Conservation (phyloP, 1,284 basidiomycete species). For the Gastroboletus turbinatus region DNA sequence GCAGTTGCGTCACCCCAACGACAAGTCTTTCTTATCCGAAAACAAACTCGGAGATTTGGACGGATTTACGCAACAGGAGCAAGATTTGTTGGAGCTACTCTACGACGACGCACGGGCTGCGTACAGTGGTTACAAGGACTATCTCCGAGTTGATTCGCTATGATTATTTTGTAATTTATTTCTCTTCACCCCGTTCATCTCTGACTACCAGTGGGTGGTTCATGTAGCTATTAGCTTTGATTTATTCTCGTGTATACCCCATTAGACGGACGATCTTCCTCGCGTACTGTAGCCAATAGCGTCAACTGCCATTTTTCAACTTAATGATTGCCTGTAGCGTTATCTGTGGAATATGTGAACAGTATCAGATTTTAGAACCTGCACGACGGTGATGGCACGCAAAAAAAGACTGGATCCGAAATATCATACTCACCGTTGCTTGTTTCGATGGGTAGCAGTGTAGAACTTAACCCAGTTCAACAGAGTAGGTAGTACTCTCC, state of each 20-base stretch:
- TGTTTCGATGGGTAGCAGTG: not conserved
- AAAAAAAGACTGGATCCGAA: too few species aligned
- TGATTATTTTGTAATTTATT: too few species aligned
- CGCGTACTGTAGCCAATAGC: not conserved
- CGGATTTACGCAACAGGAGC: conserved; percentile 11
- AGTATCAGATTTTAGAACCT: too few species aligned
- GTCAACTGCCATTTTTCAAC: too few species aligned
- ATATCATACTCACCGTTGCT: too few species aligned
- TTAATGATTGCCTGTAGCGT: too few species aligned
- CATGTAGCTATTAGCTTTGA: too few species aligned
- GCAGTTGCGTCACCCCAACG: not conserved
- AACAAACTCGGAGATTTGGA: not conserved
- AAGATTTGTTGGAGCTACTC: conserved; percentile 15
- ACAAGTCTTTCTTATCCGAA: not conserved
- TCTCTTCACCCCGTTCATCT: not conserved
- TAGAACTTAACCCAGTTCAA: not conserved
- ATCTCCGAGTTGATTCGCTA: not conserved
- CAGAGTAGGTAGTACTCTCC: too few species aligned
- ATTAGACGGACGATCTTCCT: not conserved
- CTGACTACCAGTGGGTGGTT: too few species aligned
- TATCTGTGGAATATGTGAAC: too few species aligned
- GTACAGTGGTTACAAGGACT: conserved; percentile 12
- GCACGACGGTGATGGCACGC: too few species aligned
- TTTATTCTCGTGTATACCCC: too few species aligned
- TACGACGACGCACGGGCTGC: conserved; percentile 22